Evolutionary conservation across 139 green algal genomes (phyloP).

Genomic region (Closterium sp.): DNA sequence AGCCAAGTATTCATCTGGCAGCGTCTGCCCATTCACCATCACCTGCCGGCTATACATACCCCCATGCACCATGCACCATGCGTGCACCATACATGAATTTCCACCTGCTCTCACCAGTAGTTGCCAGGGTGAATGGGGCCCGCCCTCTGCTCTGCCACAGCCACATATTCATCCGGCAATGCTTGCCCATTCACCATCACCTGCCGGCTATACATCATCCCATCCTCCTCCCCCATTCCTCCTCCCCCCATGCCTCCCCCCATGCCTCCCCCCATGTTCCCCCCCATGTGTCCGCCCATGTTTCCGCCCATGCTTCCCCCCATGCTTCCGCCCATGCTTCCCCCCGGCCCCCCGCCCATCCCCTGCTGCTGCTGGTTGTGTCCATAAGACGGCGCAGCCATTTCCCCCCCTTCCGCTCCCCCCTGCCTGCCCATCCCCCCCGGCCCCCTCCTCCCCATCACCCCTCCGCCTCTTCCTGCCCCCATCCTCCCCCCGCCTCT

Average conservation of each 20-base stretch:
- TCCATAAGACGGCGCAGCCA: background rate
- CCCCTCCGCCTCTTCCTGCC: background rate
- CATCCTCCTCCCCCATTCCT: background rate
- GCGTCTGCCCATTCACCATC: slow-evolving; percentile 11
- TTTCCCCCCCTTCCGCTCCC: background rate
- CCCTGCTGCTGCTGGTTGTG: slow-evolving; percentile 5
- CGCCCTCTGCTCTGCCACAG: slow-evolving; percentile 13
- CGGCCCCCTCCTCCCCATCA: background rate
- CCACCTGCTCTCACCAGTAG: slow-evolving; percentile 22
- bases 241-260: background rate
- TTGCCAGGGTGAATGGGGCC: slow-evolving; percentile 28
- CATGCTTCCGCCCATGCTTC: background rate
- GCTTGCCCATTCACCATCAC: slow-evolving; percentile 21
- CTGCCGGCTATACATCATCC: background rate
- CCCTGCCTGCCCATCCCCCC: background rate
- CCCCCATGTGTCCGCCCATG: background rate
- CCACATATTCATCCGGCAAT: background rate
- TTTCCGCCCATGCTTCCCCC: background rate
- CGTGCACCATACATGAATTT: background rate
- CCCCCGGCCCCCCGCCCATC: background rate
- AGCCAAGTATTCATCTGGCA: slow-evolving; percentile 1
- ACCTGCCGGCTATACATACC: slow-evolving; percentile 5
- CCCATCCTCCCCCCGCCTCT: background rate
- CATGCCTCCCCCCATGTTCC: background rate
- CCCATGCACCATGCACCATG: background rate